phyloP scores from a whole-genome alignment of 1,284 basidiomycete species.

The Trametes sp. region DNA sequence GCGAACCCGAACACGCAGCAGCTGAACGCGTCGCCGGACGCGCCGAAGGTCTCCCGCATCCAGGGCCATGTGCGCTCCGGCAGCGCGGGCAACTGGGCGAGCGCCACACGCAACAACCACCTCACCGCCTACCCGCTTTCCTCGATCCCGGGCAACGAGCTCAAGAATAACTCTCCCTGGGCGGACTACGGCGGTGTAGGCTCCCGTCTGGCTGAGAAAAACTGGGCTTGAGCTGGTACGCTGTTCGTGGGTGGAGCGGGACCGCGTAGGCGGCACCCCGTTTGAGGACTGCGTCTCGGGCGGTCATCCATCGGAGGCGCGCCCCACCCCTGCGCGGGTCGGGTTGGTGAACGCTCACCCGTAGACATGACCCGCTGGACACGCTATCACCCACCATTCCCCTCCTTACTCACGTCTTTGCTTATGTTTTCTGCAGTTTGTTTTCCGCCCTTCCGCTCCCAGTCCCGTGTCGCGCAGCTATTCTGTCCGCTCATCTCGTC shows the following conservation, averaged over 20 bases:
- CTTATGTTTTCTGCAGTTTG: slow-evolving; percentile 37
- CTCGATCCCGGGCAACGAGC: slow-evolving; percentile 63
- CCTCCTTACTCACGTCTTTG: slow-evolving; percentile 13
- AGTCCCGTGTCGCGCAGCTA: slow-evolving; percentile 37
- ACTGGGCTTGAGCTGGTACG: slow-evolving; percentile 56
- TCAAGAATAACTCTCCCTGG: slow-evolving; percentile 68
- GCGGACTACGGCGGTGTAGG: slow-evolving; percentile 70
- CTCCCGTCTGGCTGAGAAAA: slow-evolving; percentile 67
- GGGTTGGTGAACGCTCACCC: slow-evolving; percentile 6
- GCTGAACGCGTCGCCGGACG: slow-evolving; percentile 49
- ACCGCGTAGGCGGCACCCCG: neutral
- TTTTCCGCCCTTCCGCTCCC: slow-evolving; percentile 38
- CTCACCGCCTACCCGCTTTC: slow-evolving; percentile 62
- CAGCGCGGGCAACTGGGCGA: slow-evolving; percentile 80
- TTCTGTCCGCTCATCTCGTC: slow-evolving; percentile 39
- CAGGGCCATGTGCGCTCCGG: slow-evolving; percentile 76
- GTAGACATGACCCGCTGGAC: slow-evolving; percentile 15
- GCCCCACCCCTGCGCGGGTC: neutral
- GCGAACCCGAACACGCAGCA: slow-evolving; percentile 50
- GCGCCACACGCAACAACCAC: slow-evolving; percentile 60
- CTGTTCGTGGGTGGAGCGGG: neutral
- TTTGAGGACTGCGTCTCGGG: too few relatives aligned
- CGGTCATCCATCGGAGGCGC: too few relatives aligned
- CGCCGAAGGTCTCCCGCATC: slow-evolving; percentile 46
- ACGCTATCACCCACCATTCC: slow-evolving; percentile 9